Evolutionary conservation across 345 rosid genomes (phyloP).

Genomic region (Camelina neglecta): DNA sequence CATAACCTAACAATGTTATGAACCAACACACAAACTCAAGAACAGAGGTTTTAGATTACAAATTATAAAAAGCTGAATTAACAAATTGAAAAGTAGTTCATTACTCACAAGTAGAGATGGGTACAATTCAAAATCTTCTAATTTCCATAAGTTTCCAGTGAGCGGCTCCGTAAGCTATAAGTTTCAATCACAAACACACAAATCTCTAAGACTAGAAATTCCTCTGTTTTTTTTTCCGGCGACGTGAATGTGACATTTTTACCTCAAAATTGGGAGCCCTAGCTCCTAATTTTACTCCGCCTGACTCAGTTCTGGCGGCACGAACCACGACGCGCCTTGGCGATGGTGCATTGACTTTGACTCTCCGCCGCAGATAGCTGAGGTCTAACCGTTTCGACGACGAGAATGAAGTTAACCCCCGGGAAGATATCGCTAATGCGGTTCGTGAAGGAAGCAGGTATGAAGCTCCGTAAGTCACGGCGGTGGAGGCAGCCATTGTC

Average conservation of each 20-base stretch:
- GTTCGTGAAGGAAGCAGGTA: constrained; percentile 17
- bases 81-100: constrained; percentile 7
- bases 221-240: background rate
- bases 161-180: constrained; percentile 79
- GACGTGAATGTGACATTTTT: background rate
- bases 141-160: constrained; percentile 75
- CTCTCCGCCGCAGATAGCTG: constrained; percentile 43
- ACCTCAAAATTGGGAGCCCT: constrained; percentile 79
- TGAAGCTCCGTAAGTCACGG: constrained; percentile 35
- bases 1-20: constrained; percentile 64
- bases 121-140: constrained; percentile 82
- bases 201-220: background rate
- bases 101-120: constrained; percentile 72
- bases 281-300: constrained; percentile 63
- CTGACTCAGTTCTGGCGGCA: constrained; percentile 68
- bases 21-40: background rate
- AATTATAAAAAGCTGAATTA: background rate
- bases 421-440: constrained; percentile 20
- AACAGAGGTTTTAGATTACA: constrained; percentile 12
- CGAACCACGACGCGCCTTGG: constrained; percentile 53
- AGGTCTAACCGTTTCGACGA: constrained; percentile 39
- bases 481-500: constrained; percentile 49
- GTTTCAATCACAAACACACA: constrained; percentile 26
- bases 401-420: constrained; percentile 26
- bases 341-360: constrained; percentile 37